Percentiles rank a stretch among this genome's conserved stretches.
Evolutionary conservation across 1,139 yeast genomes (phyloP).

Genomic region (Blastobotrys buckinghamii): DNA sequence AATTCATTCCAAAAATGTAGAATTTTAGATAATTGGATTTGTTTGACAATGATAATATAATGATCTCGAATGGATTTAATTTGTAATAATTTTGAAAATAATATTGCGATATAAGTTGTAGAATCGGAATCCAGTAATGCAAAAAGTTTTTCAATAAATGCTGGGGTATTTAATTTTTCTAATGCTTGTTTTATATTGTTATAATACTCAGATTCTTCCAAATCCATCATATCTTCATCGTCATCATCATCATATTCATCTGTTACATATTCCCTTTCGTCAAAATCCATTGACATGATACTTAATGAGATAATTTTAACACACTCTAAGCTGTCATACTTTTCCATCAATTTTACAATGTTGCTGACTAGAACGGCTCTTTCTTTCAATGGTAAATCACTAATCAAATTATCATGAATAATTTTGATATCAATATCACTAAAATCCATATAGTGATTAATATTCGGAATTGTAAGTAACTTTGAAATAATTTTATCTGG

Average conservation of each 20-base stretch:
- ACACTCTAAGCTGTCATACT: neutral
- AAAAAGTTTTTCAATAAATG: conserved; percentile 2
- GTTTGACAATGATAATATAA: neutral
- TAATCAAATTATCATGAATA: neutral
- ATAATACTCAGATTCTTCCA: neutral
- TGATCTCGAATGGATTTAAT: neutral
- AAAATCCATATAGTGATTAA: neutral
- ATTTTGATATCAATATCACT: neutral
- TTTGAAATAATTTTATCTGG: neutral
- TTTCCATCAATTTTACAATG: neutral
- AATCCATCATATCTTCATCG: conserved; percentile 1
- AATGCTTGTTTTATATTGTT: neutral
- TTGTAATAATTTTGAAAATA: conserved; percentile 2
- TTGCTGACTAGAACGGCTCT: neutral
- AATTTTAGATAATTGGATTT: neutral
- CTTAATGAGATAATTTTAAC: neutral
- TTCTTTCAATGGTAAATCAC: neutral
- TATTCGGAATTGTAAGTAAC: neutral
- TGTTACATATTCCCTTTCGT: neutral
- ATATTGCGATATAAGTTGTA: neutral
- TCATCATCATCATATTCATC: neutral
- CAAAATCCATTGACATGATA: neutral
- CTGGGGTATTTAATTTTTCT: neutral
- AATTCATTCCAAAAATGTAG: conserved; percentile 21
- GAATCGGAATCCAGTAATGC: neutral